Evolutionary conservation across 1,139 yeast species (phyloP).

Genomic region (Suhomyces guaymorum): DNA sequence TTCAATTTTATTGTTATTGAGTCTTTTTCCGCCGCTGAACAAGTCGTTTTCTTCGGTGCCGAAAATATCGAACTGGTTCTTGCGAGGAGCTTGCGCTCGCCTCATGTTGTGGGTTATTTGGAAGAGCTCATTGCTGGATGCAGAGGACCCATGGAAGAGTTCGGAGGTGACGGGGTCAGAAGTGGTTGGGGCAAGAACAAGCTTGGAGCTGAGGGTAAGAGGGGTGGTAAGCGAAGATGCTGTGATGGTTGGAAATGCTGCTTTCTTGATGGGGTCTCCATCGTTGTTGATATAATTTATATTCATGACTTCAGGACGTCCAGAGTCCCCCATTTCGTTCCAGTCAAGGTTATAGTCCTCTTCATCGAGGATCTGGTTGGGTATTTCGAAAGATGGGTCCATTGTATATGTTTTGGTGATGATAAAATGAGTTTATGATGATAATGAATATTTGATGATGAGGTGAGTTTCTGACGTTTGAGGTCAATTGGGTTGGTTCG

Average conservation of each 20-base stretch:
- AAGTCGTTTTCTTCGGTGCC: constrained; percentile 13
- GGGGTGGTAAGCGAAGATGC: constrained; percentile 3
- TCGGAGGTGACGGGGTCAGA: constrained; percentile 6
- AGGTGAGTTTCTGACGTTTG: too few species aligned
- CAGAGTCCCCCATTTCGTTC: constrained; percentile 6
- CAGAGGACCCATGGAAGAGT: constrained; percentile 7
- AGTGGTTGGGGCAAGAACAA: constrained; percentile 8
- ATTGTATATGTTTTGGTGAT: neutral
- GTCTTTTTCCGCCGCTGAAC: constrained; percentile 21
- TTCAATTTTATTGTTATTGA: constrained; percentile 40
- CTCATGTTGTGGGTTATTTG: constrained; percentile 39
- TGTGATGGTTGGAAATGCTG: constrained; percentile 1
- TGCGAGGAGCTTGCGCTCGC: constrained; percentile 5
- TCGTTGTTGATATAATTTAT: constrained; percentile 9
- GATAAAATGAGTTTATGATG: neutral
- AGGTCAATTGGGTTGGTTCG: too few species aligned
- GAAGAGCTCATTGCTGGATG: constrained; percentile 35
- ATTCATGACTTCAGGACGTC: constrained; percentile 3
- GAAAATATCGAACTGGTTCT: constrained; percentile 9
- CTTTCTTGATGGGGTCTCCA: constrained; percentile 7
- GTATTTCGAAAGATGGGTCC: constrained; percentile 4
- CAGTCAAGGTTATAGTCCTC: constrained; percentile 11
- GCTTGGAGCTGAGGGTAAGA: constrained; percentile 4
- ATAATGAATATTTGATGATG: neutral
- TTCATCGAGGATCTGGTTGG: constrained; percentile 8